Base-by-base conservation (phyloP, 1,284 basidiomycete genomes). In the Ustilago xerochloae region DNA sequence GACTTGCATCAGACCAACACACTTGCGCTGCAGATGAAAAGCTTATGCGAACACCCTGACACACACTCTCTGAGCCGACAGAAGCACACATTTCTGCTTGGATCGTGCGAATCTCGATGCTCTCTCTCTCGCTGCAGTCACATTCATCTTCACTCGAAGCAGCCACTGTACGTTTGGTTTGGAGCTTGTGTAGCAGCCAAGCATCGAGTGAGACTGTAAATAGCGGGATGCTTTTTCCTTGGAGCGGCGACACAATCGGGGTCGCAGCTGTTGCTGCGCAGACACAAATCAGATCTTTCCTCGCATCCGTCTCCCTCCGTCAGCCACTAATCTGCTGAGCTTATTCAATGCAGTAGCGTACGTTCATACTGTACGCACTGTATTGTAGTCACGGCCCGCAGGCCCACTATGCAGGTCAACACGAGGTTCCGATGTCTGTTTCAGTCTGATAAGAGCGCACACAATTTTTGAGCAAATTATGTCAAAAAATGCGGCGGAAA, bases 361-460 rank as follows among this genome's bases (percentile, higher is more conserved):
- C n/a, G n/a, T n/a, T n/a, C n/a, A n/a, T n/a, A n/a, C n/a, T n/a
- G n/a, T n/a, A n/a, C n/a, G n/a, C n/a, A n/a, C n/a, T n/a, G n/a
- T n/a, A n/a, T n/a, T n/a, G n/a, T n/a, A n/a, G n/a, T n/a, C n/a
- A n/a, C n/a, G n/a, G n/a, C n/a, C n/a, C n/a, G n/a, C n/a, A n/a
- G n/a, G n/a, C n/a, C n/a, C n/a, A n/a, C n/a, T n/a, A n/a, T n/a
- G n/a, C n/a, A n/a, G n/a, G n/a, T n/a, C n/a, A n/a, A n/a, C n/a
- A n/a, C n/a, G n/a, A n/a, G 43, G 46, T 54, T 62, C 60, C 60
- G 32, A 56, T 56, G 47, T 51, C 47, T 62, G 60, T 62, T n/a
- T 55, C 60, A 62, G 38, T 26, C 24, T 47, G 8, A 20, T 16
- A 24, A 13, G 15, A 16, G n/a, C 26, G 43, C 41, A 46, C n/a